Conservation (phyloP, 2,329 filamentous ascomycete genomes). For the Amesomyces nigricolor region DNA sequence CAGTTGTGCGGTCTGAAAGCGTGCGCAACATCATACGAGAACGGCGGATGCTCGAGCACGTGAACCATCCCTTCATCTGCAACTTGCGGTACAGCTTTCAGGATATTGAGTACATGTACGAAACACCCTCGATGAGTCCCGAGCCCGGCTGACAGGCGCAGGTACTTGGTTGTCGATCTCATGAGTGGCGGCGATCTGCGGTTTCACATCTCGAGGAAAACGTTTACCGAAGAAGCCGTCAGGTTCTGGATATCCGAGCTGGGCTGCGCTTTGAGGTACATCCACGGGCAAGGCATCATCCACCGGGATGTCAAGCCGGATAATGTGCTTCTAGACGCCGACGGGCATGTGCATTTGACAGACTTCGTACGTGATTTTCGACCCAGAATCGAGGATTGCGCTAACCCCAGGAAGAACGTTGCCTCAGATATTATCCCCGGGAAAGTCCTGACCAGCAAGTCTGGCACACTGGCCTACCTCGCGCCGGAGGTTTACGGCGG, state of each 20-base stretch:
- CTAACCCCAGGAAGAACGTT: slow-evolving; percentile 64
- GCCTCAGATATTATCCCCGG: slow-evolving; percentile 85
- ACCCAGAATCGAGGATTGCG: neutral
- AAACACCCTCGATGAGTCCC: slow-evolving; percentile 11
- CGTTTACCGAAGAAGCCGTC: slow-evolving; percentile 94
- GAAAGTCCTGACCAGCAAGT: slow-evolving; percentile 86
- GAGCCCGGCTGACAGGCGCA: slow-evolving; percentile 45
- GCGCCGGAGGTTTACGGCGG: slow-evolving; percentile 93
- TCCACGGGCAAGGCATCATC: slow-evolving; percentile 81
- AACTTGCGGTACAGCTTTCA: slow-evolving; percentile 99
- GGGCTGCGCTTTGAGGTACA: slow-evolving; percentile 82
- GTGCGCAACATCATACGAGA: slow-evolving; percentile 98
- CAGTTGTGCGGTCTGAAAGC: slow-evolving; percentile 94
- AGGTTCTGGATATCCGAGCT: slow-evolving; percentile 96
- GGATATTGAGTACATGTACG: slow-evolving; percentile 96
- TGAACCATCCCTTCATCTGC: slow-evolving; percentile 97
- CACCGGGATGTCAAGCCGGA: slow-evolving; percentile 90
- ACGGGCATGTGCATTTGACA: slow-evolving; percentile 92
- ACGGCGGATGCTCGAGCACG: slow-evolving; percentile 93
- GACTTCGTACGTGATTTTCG: slow-evolving; percentile 69
- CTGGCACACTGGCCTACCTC: slow-evolving; percentile 90
- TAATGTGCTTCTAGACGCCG: slow-evolving; percentile 80
- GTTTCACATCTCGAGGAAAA: slow-evolving; percentile 96
- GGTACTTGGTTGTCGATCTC: slow-evolving; percentile 96
- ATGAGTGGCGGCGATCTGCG: slow-evolving; percentile 97